phyloP scores from a whole-genome alignment of 148 eudicot species.

The Chenopodium formosanum region DNA sequence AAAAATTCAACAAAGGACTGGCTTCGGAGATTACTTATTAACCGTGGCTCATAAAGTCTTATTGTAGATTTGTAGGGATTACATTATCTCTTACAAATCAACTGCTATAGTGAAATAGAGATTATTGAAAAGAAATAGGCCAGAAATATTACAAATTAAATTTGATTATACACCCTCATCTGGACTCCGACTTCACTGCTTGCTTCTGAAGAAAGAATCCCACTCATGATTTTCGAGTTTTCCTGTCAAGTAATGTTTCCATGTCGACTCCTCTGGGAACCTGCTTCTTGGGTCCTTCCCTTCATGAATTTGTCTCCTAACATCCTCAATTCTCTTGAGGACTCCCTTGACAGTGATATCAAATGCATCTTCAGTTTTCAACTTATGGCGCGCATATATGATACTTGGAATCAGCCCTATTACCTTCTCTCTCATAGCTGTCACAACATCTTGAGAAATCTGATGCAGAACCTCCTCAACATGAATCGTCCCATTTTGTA shows the following conservation, averaged over 20 bases:
- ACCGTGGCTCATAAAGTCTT: not conserved
- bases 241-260: conserved; percentile 27
- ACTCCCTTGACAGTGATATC: conserved; percentile 28
- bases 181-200: not conserved
- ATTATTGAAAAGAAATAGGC: not conserved
- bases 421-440: conserved; percentile 37
- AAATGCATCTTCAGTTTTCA: conserved; percentile 34
- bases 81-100: not conserved
- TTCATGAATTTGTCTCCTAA: conserved; percentile 15
- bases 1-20: not conserved
- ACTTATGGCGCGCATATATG: conserved; percentile 22
- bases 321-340: conserved; percentile 21
- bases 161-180: not conserved
- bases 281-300: conserved; percentile 20
- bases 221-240: conserved; percentile 23
- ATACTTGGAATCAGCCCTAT: conserved; percentile 33
- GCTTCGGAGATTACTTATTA: not conserved
- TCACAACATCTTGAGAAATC: conserved; percentile 14
- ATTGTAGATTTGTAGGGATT: not conserved
- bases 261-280: conserved; percentile 24
- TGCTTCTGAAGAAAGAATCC: conserved; percentile 23
- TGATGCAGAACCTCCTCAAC: conserved; percentile 23
- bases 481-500: conserved; percentile 19
- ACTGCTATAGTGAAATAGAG: not conserved
- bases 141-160: not conserved